These are phyloP conservation scores for Ophiocordyceps robertsii DNA, from an alignment of 2,329 filamentous ascomycete species.

Conservation along the genomic window DNA sequence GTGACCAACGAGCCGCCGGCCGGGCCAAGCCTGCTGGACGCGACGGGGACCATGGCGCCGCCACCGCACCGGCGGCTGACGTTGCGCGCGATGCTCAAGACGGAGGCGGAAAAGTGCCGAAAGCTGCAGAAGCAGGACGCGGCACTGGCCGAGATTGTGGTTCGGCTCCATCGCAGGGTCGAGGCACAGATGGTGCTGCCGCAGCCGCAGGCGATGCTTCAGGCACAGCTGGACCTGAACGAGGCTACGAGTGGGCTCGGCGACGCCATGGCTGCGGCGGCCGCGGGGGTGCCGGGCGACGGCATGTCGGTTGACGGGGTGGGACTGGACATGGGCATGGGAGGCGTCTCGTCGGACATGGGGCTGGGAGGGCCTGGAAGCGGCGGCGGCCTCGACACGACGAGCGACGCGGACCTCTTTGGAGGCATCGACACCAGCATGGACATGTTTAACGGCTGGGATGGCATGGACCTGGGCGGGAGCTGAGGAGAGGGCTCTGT, in stretches of 20 bases:
- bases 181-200: constrained; percentile 47
- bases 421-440: constrained; percentile 23
- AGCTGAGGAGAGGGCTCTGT: constrained; percentile 1
- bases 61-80: constrained; percentile 35
- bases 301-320: constrained; percentile 25
- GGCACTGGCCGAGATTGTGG: constrained; percentile 43
- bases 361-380: constrained; percentile 21
- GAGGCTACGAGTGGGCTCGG: constrained; percentile 23
- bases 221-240: constrained; percentile 24
- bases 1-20: constrained; percentile 29
- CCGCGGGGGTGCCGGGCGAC: constrained; percentile 22
- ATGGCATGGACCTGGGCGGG: constrained; percentile 19
- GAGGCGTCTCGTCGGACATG: constrained; percentile 21
- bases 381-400: constrained; percentile 15
- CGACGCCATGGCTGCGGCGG: constrained; percentile 29
- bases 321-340: constrained; percentile 32
- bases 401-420: constrained; percentile 25
- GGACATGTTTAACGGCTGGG: constrained; percentile 30
- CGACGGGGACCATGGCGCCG: constrained; percentile 20
- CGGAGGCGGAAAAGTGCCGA: constrained; percentile 43
- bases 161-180: constrained; percentile 49
- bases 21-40: constrained; percentile 16
- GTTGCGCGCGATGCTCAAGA: constrained; percentile 45
- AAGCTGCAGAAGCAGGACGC: constrained; percentile 42
- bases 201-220: constrained; percentile 26